Evolutionary conservation across 2,329 filamentous ascomycete species (phyloP).

Genomic region (Emergomyces orientalis): DNA sequence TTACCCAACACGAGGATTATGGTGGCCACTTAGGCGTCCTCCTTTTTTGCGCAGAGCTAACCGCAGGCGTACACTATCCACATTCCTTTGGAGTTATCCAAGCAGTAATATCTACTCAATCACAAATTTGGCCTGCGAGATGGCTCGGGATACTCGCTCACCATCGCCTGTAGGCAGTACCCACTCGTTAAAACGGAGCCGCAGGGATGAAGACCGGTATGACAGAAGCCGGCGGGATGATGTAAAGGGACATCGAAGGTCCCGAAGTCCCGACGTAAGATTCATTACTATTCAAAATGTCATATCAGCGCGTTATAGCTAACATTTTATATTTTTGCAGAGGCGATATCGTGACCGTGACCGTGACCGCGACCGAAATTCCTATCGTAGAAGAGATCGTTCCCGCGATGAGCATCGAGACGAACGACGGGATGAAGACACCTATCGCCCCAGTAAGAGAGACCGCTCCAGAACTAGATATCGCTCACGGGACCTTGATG

Average conservation of each 20-base stretch:
- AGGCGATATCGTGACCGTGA: slow-evolving; percentile 44
- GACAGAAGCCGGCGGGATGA: slow-evolving; percentile 46
- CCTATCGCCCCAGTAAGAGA: slow-evolving; percentile 52
- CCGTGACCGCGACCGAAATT: slow-evolving; percentile 45
- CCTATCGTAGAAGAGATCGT: slow-evolving; percentile 58
- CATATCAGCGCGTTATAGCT: neutral
- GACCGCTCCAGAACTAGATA: slow-evolving; percentile 58
- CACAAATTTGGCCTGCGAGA: slow-evolving; percentile 43
- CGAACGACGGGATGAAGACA: slow-evolving; percentile 56
- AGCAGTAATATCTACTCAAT: slow-evolving; percentile 41
- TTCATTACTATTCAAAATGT: neutral
- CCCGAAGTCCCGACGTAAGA: slow-evolving; percentile 42
- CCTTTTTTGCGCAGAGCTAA: slow-evolving; percentile 4
- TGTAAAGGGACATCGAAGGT: slow-evolving; percentile 38
- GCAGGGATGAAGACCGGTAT: slow-evolving; percentile 46
- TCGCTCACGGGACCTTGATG: slow-evolving; percentile 47
- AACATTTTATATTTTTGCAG: slow-evolving; percentile 35
- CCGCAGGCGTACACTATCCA: neutral
- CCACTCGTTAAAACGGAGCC: slow-evolving; percentile 56
- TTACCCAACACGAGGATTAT: neutral
- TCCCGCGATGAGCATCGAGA: slow-evolving; percentile 42
- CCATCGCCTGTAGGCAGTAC: slow-evolving; percentile 88
- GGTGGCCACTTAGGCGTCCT: neutral
- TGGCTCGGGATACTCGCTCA: slow-evolving; percentile 65
- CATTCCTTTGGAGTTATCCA: neutral